Conservation (phyloP, 2,329 filamentous ascomycete species). For the Epicoccum sorghinum region DNA sequence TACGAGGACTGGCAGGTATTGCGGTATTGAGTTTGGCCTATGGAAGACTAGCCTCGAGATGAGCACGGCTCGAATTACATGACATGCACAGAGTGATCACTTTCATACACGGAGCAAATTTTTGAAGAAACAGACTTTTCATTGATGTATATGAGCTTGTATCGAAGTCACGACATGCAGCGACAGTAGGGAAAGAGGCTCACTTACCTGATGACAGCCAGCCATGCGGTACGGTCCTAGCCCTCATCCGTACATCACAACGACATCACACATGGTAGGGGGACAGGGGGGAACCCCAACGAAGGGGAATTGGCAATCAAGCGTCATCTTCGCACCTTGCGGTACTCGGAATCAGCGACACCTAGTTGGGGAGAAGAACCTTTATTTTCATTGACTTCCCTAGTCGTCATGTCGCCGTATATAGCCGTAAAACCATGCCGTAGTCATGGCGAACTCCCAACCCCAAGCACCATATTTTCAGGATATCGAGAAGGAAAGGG, state of each 20-base stretch:
- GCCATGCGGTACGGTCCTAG: constrained; percentile 19
- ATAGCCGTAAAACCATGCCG: constrained; percentile 73
- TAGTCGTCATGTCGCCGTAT: constrained; percentile 79
- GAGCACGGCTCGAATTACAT: no score
- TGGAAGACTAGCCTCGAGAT: no score
- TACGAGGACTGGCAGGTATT: no score
- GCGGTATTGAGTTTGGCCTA: no score
- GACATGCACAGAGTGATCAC: no score
- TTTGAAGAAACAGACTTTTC: not conserved
- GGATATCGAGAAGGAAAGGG: constrained; percentile 38
- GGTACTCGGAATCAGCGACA: constrained; percentile 78
- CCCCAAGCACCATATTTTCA: constrained; percentile 75
- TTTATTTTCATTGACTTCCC: constrained; percentile 53
- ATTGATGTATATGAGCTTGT: not conserved
- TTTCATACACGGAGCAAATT: not conserved
- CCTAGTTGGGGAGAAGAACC: constrained; percentile 63
- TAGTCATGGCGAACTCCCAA: constrained; percentile 93
- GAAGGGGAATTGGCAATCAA: constrained; percentile 77
- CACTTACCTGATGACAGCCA: constrained; percentile 20
- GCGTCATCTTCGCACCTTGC: constrained; percentile 68
- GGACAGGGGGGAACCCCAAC: constrained; percentile 15
- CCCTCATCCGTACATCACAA: constrained; percentile 15
- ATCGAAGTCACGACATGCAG: not conserved
- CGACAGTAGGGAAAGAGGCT: not conserved
- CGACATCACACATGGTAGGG: constrained; percentile 9